These are phyloP conservation scores for Pinguiococcus pyrenoidosus DNA, from an alignment of 108 stramenopile genomes.

Conservation along the genomic window DNA sequence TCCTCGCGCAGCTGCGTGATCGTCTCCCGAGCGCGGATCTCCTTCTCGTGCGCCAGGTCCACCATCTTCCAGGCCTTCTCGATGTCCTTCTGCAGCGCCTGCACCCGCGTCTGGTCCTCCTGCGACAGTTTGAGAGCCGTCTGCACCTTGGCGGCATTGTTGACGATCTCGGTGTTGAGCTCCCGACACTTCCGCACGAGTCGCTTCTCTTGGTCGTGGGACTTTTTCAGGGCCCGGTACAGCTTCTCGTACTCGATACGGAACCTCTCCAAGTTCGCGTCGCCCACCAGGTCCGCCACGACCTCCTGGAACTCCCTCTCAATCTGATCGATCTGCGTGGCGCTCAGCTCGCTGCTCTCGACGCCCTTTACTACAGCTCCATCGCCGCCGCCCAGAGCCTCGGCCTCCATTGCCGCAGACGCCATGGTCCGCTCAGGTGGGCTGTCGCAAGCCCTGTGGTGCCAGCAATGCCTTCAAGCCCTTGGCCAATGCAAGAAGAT, in stretches of 20 bases:
- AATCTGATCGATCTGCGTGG: too few species aligned
- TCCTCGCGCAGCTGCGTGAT: slow-evolving; percentile 49
- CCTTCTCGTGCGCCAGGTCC: slow-evolving; percentile 50
- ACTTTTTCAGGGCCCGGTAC: slow-evolving; percentile 46
- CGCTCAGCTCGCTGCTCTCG: too few species aligned
- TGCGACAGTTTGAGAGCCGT: slow-evolving; percentile 47
- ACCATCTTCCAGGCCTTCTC: slow-evolving; percentile 57
- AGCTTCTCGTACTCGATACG: slow-evolving; percentile 55
- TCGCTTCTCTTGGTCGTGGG: slow-evolving; percentile 51
- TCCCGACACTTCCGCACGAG: slow-evolving; percentile 38
- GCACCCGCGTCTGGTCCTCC: slow-evolving; percentile 49
- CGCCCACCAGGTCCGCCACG: slow-evolving; percentile 43
- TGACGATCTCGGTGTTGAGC: slow-evolving; percentile 48
- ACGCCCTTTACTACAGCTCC: too few species aligned
- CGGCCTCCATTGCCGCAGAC: too few species aligned
- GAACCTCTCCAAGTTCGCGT: slow-evolving; percentile 45
- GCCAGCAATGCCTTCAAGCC: too few species aligned
- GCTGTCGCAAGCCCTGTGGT: too few species aligned
- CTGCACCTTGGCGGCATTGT: slow-evolving; percentile 53
- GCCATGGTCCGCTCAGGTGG: too few species aligned
- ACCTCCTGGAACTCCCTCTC: slow-evolving; percentile 45
- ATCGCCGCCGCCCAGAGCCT: too few species aligned
- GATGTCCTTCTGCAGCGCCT: slow-evolving; percentile 45
- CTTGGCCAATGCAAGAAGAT: too few species aligned
- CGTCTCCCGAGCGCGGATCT: slow-evolving; percentile 45